These are phyloP conservation scores for Plasmodium coatneyi DNA, from an alignment of 169 alveolate species.

Conservation along the genomic window DNA sequence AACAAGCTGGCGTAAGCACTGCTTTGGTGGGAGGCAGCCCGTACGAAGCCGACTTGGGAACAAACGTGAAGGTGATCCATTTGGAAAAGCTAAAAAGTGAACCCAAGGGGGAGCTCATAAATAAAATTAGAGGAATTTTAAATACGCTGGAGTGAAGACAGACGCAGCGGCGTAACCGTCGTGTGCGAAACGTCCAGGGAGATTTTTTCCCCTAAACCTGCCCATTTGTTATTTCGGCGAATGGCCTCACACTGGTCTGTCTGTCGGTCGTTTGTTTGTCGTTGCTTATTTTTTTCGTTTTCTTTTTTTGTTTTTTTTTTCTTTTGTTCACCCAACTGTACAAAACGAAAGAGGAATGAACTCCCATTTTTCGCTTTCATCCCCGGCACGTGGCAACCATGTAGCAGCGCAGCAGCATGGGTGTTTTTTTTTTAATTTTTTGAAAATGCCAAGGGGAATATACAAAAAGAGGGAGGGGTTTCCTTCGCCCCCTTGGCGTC, in stretches of 20 bases:
- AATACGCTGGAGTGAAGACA: constrained; percentile 18
- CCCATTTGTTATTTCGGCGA: background rate
- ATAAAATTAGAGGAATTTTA: constrained; percentile 26
- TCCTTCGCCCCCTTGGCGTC: background rate
- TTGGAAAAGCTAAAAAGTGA: constrained; percentile 10
- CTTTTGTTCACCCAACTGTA: background rate
- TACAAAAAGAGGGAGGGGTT: background rate
- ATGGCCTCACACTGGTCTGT: background rate
- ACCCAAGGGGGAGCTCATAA: constrained; percentile 18
- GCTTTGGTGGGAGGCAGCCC: background rate
- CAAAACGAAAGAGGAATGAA: background rate
- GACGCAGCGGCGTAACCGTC: background rate
- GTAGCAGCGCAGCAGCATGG: background rate
- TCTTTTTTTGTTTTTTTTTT: background rate
- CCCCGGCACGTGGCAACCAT: background rate
- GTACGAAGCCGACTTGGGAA: background rate
- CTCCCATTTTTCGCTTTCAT: background rate
- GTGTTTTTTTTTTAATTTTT: background rate
- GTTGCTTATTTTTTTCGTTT: background rate
- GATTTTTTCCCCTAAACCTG: background rate
- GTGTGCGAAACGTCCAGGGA: background rate
- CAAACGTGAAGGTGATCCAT: constrained; percentile 17
- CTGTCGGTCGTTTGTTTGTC: background rate
- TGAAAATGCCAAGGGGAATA: background rate
- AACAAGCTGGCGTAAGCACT: background rate